These are phyloP conservation scores for Neospora caninum DNA, from an alignment of 169 alveolate genomes.

Conservation along the genomic window DNA sequence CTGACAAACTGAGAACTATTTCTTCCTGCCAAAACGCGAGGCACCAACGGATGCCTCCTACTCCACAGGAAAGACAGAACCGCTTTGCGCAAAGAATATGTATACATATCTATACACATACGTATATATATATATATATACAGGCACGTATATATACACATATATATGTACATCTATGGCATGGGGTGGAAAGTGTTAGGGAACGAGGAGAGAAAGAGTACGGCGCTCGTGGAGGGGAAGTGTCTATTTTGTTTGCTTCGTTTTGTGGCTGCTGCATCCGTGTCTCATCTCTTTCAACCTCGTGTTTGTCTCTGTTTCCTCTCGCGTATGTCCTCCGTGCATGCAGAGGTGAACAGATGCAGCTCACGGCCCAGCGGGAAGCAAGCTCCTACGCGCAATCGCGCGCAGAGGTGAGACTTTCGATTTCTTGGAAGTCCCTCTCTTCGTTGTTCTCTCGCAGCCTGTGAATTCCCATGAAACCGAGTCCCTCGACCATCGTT, in stretches of 20 bases:
- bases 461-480: no score
- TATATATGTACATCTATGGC: no score
- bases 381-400: neutral
- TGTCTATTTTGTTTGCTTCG: neutral
- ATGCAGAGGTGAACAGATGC: neutral
- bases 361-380: neutral
- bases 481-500: no score
- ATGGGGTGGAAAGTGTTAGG: neutral
- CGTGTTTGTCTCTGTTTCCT: no score
- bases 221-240: no score
- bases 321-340: no score
- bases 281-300: no score
- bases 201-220: neutral
- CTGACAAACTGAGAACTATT: no score
- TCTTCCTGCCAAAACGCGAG: no score
- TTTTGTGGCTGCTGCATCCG: neutral
- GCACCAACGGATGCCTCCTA: no score
- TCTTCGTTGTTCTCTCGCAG: neutral
- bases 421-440: neutral
- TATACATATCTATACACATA: neutral
- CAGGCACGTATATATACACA: neutral
- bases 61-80: no score
- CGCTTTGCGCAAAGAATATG: neutral
- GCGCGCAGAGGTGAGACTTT: neutral
- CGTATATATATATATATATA: neutral